Conservation (phyloP, 495 filamentous ascomycete species). For the Annulohypoxylon nitens region DNA sequence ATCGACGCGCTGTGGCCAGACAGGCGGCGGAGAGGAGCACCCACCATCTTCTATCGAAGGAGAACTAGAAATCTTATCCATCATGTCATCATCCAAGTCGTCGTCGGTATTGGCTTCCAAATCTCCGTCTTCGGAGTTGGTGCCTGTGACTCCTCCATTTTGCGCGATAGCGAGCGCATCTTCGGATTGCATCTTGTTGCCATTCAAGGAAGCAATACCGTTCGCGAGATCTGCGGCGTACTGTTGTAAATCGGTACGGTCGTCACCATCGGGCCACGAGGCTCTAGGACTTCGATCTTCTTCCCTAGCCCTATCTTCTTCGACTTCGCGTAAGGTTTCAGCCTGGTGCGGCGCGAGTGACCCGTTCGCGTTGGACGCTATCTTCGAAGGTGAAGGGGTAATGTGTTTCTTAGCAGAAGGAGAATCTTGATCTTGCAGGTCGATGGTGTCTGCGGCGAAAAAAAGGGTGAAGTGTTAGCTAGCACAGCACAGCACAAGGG, state of each 20-base stretch:
- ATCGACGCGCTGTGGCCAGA: slow-evolving; percentile 57
- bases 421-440: slow-evolving; percentile 86
- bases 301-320: slow-evolving; percentile 79
- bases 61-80: slow-evolving; percentile 98
- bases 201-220: slow-evolving; percentile 63
- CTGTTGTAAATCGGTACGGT: slow-evolving; percentile 61
- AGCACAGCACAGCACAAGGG: slow-evolving; percentile 42
- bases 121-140: slow-evolving; percentile 77
- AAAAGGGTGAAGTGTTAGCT: slow-evolving; percentile 40
- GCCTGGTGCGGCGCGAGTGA: slow-evolving; percentile 85
- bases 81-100: slow-evolving; percentile 86
- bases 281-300: slow-evolving; percentile 65
- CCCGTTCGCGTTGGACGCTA: slow-evolving; percentile 63
- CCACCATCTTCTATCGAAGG: slow-evolving; percentile 99
- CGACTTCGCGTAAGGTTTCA: slow-evolving; percentile 80
- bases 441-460: slow-evolving; percentile 83
- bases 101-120: slow-evolving; percentile 76
- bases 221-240: slow-evolving; percentile 64
- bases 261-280: slow-evolving; percentile 65
- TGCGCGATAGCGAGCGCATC: slow-evolving; percentile 67
- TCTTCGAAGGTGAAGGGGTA: slow-evolving; percentile 39
- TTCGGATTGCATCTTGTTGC: slow-evolving; percentile 63
- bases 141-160: slow-evolving; percentile 64
- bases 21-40: slow-evolving; percentile 61
- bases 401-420: slow-evolving; percentile 86